Evolutionary conservation across 495 filamentous ascomycete species (phyloP).

Genomic region (Aspergillus coremiiformis): DNA sequence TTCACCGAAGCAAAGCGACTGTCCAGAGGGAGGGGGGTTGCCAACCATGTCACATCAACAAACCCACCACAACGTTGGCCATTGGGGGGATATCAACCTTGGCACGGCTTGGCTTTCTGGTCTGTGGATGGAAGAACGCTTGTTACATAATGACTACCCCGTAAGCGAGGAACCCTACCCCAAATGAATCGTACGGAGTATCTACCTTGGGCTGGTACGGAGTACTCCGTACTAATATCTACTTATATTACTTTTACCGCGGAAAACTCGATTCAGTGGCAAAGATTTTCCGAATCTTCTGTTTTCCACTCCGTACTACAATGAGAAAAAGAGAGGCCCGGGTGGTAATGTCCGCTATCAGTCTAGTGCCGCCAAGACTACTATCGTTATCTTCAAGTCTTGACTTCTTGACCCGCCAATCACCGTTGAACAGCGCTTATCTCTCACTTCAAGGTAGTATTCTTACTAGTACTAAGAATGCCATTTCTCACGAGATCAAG

Average conservation of each 20-base stretch:
- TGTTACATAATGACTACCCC: too few species aligned
- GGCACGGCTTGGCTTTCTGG: conserved; percentile 4
- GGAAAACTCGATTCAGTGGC: too few species aligned
- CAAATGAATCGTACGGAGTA: too few species aligned
- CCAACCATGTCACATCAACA: too few species aligned
- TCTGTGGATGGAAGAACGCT: not conserved
- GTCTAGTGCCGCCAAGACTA: not conserved
- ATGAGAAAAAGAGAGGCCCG: too few species aligned
- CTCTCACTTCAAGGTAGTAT: not conserved
- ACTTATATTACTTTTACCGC: too few species aligned
- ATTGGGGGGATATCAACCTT: not conserved
- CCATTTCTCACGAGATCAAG: not conserved
- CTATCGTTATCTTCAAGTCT: not conserved
- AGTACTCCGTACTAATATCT: too few species aligned
- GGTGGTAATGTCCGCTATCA: not conserved
- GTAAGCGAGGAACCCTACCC: too few species aligned
- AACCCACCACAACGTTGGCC: too few species aligned
- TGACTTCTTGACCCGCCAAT: not conserved
- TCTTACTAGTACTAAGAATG: not conserved
- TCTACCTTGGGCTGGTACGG: too few species aligned
- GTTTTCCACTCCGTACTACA: too few species aligned
- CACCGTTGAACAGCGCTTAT: not conserved
- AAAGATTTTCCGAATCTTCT: not conserved
- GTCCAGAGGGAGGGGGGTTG: too few species aligned
- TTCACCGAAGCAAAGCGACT: conserved; percentile 8